These are phyloP conservation scores for Rutstroemia sp. DNA, from an alignment of 2,329 filamentous ascomycete species.

Conservation along the genomic window DNA sequence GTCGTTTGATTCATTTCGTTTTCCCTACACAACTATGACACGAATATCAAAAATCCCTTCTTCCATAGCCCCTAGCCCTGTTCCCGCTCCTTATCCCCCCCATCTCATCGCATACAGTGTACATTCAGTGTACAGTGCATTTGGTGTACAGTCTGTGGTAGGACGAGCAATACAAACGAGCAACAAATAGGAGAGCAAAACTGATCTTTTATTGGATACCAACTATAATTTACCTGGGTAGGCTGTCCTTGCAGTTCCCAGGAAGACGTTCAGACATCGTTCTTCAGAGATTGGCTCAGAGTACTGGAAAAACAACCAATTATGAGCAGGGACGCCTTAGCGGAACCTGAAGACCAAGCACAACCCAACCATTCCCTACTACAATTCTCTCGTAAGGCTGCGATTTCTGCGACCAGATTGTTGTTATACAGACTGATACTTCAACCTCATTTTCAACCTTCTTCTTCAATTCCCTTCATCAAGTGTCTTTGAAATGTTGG, in stretches of 20 bases:
- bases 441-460: not conserved
- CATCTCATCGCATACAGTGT: too few species aligned
- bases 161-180: too few species aligned
- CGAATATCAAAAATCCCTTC: too few species aligned
- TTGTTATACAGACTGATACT: conserved; percentile 13
- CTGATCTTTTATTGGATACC: conserved; percentile 10
- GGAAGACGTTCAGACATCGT: not conserved
- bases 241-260: conserved; percentile 10
- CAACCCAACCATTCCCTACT: conserved; percentile 14
- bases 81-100: too few species aligned
- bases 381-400: conserved; percentile 18
- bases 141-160: too few species aligned
- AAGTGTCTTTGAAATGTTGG: not conserved
- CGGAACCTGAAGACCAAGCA: not conserved
- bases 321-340: conserved; percentile 5
- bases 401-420: conserved; percentile 3
- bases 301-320: conserved; percentile 11
- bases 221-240: conserved; percentile 1
- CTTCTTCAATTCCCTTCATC: not conserved
- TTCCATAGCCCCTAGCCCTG: too few species aligned
- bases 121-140: too few species aligned
- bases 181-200: conserved; percentile 9
- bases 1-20: too few species aligned
- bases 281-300: conserved; percentile 11
- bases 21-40: too few species aligned